Conservation (phyloP, 305 asterid species). For the Salvia sclarea region DNA sequence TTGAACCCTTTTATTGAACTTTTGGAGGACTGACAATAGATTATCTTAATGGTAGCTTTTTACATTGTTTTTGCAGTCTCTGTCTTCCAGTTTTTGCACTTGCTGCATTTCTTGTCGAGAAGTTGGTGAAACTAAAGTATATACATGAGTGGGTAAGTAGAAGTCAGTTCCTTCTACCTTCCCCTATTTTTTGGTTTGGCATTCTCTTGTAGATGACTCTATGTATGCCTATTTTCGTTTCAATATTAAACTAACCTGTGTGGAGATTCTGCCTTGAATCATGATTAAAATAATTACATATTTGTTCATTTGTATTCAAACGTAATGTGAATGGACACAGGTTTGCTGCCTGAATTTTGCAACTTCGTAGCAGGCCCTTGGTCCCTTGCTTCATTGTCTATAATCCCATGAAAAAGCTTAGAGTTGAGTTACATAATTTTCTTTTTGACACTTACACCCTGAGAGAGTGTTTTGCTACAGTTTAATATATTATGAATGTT, state of each 20-base stretch:
- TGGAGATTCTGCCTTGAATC: conserved; percentile 12
- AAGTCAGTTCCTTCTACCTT: not conserved
- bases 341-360: conserved; percentile 11
- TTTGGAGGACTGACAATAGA: not conserved
- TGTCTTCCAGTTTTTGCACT: conserved; percentile 82
- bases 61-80: conserved; percentile 49
- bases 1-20: conserved; percentile 17
- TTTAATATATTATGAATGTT: conserved; percentile 7
- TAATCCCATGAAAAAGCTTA: not conserved
- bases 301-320: conserved; percentile 9
- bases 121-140: conserved; percentile 54
- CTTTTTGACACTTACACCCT: conserved; percentile 12
- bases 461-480: not conserved
- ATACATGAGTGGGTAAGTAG: conserved; percentile 73
- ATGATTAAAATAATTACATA: conserved; percentile 6
- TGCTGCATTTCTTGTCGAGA: conserved; percentile 82
- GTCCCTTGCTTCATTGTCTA: not conserved
- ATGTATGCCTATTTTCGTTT: conserved; percentile 14
- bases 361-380: conserved; percentile 6
- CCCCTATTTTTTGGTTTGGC: conserved; percentile 5
- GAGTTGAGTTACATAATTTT: not conserved
- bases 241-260: not conserved
- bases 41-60: not conserved
- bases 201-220: conserved; percentile 7
- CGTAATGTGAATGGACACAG: not conserved